phyloP scores from a whole-genome alignment of 202 grass and related monocot species.

The Hordeum pubiflorum region DNA sequence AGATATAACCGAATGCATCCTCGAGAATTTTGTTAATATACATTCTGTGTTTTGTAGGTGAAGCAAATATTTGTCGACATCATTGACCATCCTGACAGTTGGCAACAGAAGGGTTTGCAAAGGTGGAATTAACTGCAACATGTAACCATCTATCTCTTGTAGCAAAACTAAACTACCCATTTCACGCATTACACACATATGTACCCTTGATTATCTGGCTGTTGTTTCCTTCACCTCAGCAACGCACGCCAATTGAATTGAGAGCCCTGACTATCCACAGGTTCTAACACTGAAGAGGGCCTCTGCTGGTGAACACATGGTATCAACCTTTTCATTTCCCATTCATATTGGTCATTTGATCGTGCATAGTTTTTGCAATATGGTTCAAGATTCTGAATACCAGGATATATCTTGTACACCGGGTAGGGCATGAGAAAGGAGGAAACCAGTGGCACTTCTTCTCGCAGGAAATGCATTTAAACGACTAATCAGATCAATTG shows the following conservation, averaged over 20 bases:
- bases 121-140: constrained; percentile 4
- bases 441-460: constrained; percentile 3
- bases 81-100: background rate
- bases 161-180: background rate
- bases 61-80: background rate
- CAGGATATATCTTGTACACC: background rate
- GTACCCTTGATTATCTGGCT: background rate
- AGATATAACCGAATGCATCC: constrained; percentile 8
- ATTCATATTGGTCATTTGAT: background rate
- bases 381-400: constrained; percentile 12
- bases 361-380: constrained; percentile 10
- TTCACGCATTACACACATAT: background rate
- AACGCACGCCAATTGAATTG: background rate
- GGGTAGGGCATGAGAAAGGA: constrained; percentile 5
- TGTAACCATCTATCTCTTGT: background rate
- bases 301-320: constrained; percentile 18
- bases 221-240: constrained; percentile 4
- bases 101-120: background rate
- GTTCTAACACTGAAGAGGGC: background rate
- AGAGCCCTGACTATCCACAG: background rate
- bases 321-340: background rate
- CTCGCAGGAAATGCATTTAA: background rate
- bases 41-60: background rate
- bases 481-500: background rate
- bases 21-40: background rate